Evolutionary conservation across 257 asterid genomes (phyloP), one percentile per base, ranked within the genome.

Genomic region (Euphrasia confusa): DNA sequence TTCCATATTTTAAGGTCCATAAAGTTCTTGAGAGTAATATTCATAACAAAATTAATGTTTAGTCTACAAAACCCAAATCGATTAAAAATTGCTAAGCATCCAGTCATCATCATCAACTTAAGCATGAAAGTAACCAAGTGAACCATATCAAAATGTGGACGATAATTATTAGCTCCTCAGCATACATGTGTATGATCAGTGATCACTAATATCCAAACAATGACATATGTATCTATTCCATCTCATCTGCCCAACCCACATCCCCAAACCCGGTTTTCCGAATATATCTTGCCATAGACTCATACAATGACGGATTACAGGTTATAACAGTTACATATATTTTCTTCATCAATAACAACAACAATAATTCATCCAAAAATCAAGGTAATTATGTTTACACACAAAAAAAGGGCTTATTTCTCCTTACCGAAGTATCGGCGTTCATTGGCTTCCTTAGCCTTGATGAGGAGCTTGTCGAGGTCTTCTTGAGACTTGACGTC

Each of bases 371-470:
- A 42, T 42, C 48, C 48, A 42, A 9, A 9, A 42, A 42, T 42
- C 48, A 35, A 35, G 40, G 8, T 5, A 1, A 35, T 7, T 5
- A 35, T 14, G 0, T 21, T 21, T 21, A 44, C 4, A 44, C 5
- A 11, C 0, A 44, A 44, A 44, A 44, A 2, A 11, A 2, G 2
- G 12, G 45, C 7, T 1, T 42, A n/a, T 42, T 42, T 44, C 13
- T 12, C 10, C 3, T 42, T 79, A 93, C 97, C 96, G 60, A 93
- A 93, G 72, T 93, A 93, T 69, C 99, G 99, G 76, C 87, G 83
- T 68, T 93, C 94, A 37, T 93, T 93, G 60, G 99, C 97, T 71
- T 78, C 72, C 74, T 80, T 89, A 69, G 99, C 89, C 79, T 76
- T 93, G 55, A 78, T 68, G 39, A 93, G 93, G 68, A 93, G 69